Base-by-base conservation (phyloP, 768 basidiomycete species). In the Obba rivulosa region DNA sequence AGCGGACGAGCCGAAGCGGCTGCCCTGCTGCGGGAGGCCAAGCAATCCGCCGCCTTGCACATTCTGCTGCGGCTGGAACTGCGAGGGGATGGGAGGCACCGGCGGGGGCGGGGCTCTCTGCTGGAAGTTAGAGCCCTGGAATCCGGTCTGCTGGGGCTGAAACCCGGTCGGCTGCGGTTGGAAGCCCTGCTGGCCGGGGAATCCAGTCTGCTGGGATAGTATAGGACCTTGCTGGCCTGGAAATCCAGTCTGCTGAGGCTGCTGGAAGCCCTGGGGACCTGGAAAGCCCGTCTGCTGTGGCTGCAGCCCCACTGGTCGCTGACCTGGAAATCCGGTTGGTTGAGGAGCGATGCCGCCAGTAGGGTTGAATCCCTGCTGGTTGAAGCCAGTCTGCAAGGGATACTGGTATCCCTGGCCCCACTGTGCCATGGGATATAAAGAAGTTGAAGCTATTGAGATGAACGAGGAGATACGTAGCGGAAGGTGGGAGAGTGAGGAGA, bases 381-480 rank as follows among this genome's bases (percentile, higher is more conserved):
- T 64, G 64, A 77, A 83, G 13, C 85, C 87, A 2, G 87, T 85
- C 55, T 85, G 85, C 64, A 83, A 70, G 25, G 87, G 82, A 61
- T 85, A 83, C 67, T 89, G 86, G 59, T 82, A 84, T 45, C 74
- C 75, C 60, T 80, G 79, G 35, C 74, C 76, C 85, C 87, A 90
- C 67, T 87, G 86, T 59, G 85, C 79, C 87, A 90, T 89, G 39
- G 44, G 40, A 31, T 43, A 16, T 11, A 43, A 44, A 25, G 49
- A 46, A 13, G 49, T 47, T 43, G 43, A 38, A 13, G 13, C 38
- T 34, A 41, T 43, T 21, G 20, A 13, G 36, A n/a, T 38, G 28
- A 34, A 18, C 8, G 11, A 16, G 36, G 16, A 22, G 24, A 37
- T 20, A n/a, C 20, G 25, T 24, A 39, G 36, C 18, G 21, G 24